Evolutionary conservation across 176 grass and related monocot genomes (phyloP).

Genomic region (Tuctoria greenei): DNA sequence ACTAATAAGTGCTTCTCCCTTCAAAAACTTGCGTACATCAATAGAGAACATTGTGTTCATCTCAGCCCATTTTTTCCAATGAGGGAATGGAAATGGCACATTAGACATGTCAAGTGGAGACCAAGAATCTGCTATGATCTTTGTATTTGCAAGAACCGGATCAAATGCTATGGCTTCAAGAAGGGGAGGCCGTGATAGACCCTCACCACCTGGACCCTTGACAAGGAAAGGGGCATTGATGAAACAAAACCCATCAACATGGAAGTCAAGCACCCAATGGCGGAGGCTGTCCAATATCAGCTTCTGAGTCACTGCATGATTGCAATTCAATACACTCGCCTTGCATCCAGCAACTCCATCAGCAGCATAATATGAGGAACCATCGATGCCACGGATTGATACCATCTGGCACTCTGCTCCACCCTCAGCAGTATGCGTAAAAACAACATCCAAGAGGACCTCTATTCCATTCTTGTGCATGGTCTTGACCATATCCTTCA

Average conservation of each 20-base stretch:
- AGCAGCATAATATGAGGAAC: constrained; percentile 63
- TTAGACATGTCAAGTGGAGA: constrained; percentile 68
- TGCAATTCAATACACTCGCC: constrained; percentile 60
- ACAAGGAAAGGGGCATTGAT: constrained; percentile 80
- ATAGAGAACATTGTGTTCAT: constrained; percentile 68
- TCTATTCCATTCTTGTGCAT: constrained; percentile 78
- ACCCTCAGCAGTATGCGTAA: constrained; percentile 68
- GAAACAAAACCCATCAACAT: constrained; percentile 92
- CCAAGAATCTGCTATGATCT: constrained; percentile 89
- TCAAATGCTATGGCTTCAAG: constrained; percentile 90
- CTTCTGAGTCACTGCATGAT: constrained; percentile 60
- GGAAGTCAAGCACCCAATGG: constrained; percentile 90
- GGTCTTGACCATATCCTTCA: constrained; percentile 89
- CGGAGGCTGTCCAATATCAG: constrained; percentile 94
- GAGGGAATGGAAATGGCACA: constrained; percentile 76
- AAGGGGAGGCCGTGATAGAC: constrained; percentile 68
- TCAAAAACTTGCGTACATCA: constrained; percentile 84
- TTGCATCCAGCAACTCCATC: constrained; percentile 39
- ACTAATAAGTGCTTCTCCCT: constrained; percentile 61
- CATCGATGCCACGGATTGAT: constrained; percentile 74
- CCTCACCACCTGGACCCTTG: constrained; percentile 43
- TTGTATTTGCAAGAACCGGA: constrained; percentile 77
- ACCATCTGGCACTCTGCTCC: constrained; percentile 55
- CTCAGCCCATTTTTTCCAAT: constrained; percentile 93
- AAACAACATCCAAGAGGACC: constrained; percentile 84